Conservation (phyloP, 2,329 filamentous ascomycete species). For the Geoglossum cookeanum region DNA sequence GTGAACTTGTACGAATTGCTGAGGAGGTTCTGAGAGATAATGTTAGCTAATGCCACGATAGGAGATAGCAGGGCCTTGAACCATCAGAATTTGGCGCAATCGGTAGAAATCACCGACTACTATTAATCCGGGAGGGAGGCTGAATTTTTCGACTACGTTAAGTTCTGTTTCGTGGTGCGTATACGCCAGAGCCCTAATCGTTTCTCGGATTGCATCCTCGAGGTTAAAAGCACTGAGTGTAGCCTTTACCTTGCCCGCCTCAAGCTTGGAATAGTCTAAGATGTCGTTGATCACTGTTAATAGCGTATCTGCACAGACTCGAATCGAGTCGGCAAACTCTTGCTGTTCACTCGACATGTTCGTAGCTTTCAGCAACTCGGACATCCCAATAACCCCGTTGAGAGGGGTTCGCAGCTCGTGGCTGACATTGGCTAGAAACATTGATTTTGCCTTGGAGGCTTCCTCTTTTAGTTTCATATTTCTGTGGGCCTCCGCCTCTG, state of each 20-base stretch:
- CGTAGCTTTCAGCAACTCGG: slow-evolving; percentile 40
- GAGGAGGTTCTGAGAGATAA: slow-evolving; percentile 43
- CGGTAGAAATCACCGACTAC: slow-evolving; percentile 48
- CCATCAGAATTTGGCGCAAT: slow-evolving; percentile 39
- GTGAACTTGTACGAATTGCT: slow-evolving; percentile 93
- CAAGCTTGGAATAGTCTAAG: slow-evolving; percentile 32
- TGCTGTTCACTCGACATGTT: slow-evolving; percentile 36
- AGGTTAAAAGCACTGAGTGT: slow-evolving; percentile 52
- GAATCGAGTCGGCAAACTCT: slow-evolving; percentile 42
- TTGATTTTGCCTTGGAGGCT: slow-evolving; percentile 64
- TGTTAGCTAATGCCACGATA: slow-evolving; percentile 32
- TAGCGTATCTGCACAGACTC: slow-evolving; percentile 40
- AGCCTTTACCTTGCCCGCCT: slow-evolving; percentile 37
- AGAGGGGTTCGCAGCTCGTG: slow-evolving; percentile 39
- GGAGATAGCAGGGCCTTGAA: slow-evolving; percentile 16
- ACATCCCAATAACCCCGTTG: slow-evolving; percentile 37
- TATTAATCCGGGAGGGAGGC: slow-evolving; percentile 17
- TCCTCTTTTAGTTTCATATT: slow-evolving; percentile 71
- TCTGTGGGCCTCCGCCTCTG: slow-evolving; percentile 56
- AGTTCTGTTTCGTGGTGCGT: slow-evolving; percentile 34
- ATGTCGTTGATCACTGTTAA: slow-evolving; percentile 34
- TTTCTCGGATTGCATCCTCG: slow-evolving; percentile 46
- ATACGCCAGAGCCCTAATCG: slow-evolving; percentile 45
- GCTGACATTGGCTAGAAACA: slow-evolving; percentile 42
- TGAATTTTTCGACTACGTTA: slow-evolving; percentile 1